These are phyloP conservation scores for Alternaria sp. DNA, from an alignment of 2,329 filamentous ascomycete genomes.

Conservation along the genomic window DNA sequence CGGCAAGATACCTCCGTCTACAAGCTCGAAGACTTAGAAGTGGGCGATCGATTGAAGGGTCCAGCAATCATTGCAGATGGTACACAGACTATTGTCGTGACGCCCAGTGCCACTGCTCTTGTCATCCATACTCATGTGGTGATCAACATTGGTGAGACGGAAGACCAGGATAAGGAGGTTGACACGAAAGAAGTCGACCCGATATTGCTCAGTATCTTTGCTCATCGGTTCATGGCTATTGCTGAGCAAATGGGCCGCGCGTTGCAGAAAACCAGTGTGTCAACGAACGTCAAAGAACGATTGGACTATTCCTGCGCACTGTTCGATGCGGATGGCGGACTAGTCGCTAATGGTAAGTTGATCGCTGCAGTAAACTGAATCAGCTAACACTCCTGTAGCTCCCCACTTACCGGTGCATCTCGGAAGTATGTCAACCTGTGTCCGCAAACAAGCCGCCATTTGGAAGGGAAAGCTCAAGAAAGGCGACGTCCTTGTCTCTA, in stretches of 20 bases:
- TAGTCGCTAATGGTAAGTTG: slow-evolving; percentile 71
- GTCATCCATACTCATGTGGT: slow-evolving; percentile 87
- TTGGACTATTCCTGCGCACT: slow-evolving; percentile 84
- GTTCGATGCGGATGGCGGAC: slow-evolving; percentile 75
- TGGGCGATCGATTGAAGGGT: slow-evolving; percentile 76
- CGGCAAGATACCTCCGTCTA: slow-evolving; percentile 80
- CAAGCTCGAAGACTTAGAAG: slow-evolving; percentile 74
- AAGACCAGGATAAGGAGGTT: slow-evolving; percentile 56
- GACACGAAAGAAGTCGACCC: slow-evolving; percentile 69
- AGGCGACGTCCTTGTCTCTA: slow-evolving; percentile 82
- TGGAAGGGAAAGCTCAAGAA: slow-evolving; percentile 79
- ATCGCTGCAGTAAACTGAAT: neutral
- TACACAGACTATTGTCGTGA: slow-evolving; percentile 90
- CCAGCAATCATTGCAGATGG: slow-evolving; percentile 87
- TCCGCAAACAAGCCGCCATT: slow-evolving; percentile 77
- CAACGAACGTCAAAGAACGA: slow-evolving; percentile 81
- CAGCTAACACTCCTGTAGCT: slow-evolving; percentile 49
- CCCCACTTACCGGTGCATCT: slow-evolving; percentile 83
- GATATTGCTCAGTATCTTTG: slow-evolving; percentile 79
- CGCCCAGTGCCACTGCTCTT: slow-evolving; percentile 76
- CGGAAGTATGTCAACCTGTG: slow-evolving; percentile 85
- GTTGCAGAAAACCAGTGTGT: slow-evolving; percentile 79
- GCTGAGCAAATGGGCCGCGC: slow-evolving; percentile 84
- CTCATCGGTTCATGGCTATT: slow-evolving; percentile 83
- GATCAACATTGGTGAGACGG: slow-evolving; percentile 75